Base-by-base conservation (phyloP, 2,329 filamentous ascomycete species). In the Tolypocladium endophyticum region DNA sequence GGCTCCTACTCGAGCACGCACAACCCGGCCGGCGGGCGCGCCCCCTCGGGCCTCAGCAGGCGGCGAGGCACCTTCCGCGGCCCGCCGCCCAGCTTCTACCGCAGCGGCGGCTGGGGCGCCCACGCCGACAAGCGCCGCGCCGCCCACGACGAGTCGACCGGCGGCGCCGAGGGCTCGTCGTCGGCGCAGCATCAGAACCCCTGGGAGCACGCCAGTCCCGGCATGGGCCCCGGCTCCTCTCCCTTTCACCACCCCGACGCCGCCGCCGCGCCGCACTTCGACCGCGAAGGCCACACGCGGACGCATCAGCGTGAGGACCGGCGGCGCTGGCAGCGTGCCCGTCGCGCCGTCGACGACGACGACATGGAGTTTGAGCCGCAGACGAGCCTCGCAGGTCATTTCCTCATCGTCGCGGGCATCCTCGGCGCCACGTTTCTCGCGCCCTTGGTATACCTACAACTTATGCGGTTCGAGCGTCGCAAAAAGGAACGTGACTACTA, bases 71-170 rank as follows among this genome's bases (percentile, higher is more conserved):
- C 87, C 5, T 97, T 95, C 73, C 84, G 83, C 25, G 93, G 93
- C 0, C 93, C 94, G 4, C 92, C 94, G 57, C 92, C 93, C 0
- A 90, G 86, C 64, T 97, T 97, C 76, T 97, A 91, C 73, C 82
- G 87, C 23, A 86, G 82, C 62, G 92, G 91, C 5, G 90, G 89
- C 3, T 95, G 91, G 82, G 90, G 89, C 55, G 72, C 76, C 3
- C 83, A 89, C 61, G 70, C 75, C 2, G 81, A 81, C 41, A 88
- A 88, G 74, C 73, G 85, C 43, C 73, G 74, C 58, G 78, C 79
- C 41, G 80, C 81, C 53, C 81, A 84, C 61, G 78, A 81, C 58
- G 68, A 73, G 55, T 69, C 70, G 62, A 76, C 66, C 67, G 72
- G 35, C 11, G 35, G 57, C 25, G 20, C 7, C 39, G 39, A 11